Base-by-base conservation (phyloP, 305 asterid genomes). In the Rubia tinctorum region DNA sequence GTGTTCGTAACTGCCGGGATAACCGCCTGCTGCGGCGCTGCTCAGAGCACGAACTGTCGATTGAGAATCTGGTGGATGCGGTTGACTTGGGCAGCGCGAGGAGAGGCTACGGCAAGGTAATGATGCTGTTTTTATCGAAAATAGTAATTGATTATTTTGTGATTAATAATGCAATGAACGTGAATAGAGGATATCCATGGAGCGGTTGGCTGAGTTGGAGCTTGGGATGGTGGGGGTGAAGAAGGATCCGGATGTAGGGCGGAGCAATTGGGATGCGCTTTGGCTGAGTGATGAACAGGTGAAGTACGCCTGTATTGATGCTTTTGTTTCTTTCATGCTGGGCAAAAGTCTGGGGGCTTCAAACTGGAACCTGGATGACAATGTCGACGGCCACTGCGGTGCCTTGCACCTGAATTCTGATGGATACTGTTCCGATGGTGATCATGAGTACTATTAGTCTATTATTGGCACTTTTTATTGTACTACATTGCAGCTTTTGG, bases 261-360 rank as follows among this genome's bases (percentile, higher is more conserved):
- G 69, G 55, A 74, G 82, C 49, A 14, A 61, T 39, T 78, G 79
- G 82, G 79, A 71, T 67, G 17, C 27, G 2, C 17, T 25, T 6
- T 23, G 34, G 30, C 76, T 75, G 20, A 56, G 43, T 56, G 8
- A 64, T 8, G 77, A 56, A 1, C 80, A 75, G 23, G 69, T 79
- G 12, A 44, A 75, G 71, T 79, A 75, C 47, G 75, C 80, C 1
- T 72, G 77, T 62, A 18, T 79, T 58, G 77, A 79, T 75, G 80
- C 82, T 22, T 79, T 65, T 47, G 68, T 79, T 51, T 71, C 72
- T 9, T 79, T 65, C 53, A 47, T 67, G 56, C 18, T 79, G 74
- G 83, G 68, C 7, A 71, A 60, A 25, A 20, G 34, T 20, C 37
- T 60, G 66, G 42, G 71, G 63, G 58, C 55, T 30, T 79, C 60